Evolutionary conservation across 371 early-diverging fungal species (phyloP).

Genomic region (Mortierella sp.): DNA sequence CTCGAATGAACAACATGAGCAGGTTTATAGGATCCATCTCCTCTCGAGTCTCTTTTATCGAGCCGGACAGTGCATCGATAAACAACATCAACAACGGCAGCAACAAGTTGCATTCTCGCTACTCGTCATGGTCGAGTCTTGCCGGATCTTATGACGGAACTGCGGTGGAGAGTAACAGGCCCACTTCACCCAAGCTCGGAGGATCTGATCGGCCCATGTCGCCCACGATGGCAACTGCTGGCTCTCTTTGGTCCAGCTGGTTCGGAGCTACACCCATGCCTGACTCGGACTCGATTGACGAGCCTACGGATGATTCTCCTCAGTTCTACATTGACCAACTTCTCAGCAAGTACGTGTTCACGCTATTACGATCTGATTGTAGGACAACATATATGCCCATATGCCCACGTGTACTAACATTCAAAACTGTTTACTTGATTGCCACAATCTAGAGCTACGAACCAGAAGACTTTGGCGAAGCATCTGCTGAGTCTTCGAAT

Average conservation of each 20-base stretch:
- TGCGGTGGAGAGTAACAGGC: constrained; percentile 17
- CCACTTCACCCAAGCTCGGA: constrained; percentile 14
- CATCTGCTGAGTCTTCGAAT: constrained; percentile 66
- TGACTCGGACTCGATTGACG: constrained; percentile 30
- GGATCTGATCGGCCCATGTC: constrained; percentile 47
- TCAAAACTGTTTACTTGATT: not conserved
- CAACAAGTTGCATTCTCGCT: constrained; percentile 41
- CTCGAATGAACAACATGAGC: constrained; percentile 16
- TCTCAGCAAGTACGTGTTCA: constrained; percentile 43
- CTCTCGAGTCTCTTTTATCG: constrained; percentile 49
- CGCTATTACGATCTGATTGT: not conserved
- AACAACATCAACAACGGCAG: constrained; percentile 15
- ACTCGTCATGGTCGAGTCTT: constrained; percentile 58
- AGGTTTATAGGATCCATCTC: constrained; percentile 46
- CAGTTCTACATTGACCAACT: constrained; percentile 58
- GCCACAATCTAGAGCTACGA: constrained; percentile 20
- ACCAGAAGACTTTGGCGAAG: constrained; percentile 61
- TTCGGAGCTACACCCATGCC: constrained; percentile 38
- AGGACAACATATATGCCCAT: too few relatives aligned
- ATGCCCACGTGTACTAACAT: not conserved
- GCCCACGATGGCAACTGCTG: constrained; percentile 46
- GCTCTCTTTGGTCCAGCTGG: constrained; percentile 51
- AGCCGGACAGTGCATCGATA: constrained; percentile 27
- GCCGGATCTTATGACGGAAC: constrained; percentile 44
- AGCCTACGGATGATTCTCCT: constrained; percentile 35